These are phyloP conservation scores for Ganoderma boninense DNA, from an alignment of 1,284 basidiomycete genomes.

Conservation along the genomic window DNA sequence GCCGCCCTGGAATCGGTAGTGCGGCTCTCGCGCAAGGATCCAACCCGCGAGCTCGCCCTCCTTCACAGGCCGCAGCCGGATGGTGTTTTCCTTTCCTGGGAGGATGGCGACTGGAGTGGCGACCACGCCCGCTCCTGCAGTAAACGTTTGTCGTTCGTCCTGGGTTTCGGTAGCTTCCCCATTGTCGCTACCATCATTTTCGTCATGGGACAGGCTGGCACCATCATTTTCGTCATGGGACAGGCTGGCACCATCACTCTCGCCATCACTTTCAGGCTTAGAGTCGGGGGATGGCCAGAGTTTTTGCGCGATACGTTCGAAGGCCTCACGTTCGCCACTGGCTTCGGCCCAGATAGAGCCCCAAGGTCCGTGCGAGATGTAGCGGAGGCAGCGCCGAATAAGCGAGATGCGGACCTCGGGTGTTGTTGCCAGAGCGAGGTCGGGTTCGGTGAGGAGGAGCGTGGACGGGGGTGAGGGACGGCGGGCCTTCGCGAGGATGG, in stretches of 20 bases:
- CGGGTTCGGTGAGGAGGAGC: slow-evolving; percentile 51
- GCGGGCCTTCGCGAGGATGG: slow-evolving; percentile 44
- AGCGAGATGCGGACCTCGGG: slow-evolving; percentile 52
- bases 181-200: too few relatives aligned
- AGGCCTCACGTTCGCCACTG: slow-evolving; percentile 52
- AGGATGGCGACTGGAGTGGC: slow-evolving; percentile 60
- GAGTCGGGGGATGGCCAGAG: slow-evolving; percentile 47
- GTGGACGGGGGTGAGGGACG: slow-evolving; percentile 60
- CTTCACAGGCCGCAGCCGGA: slow-evolving; percentile 20
- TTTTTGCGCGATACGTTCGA: slow-evolving; percentile 54
- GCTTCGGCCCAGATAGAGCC: slow-evolving; percentile 69
- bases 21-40: slow-evolving; percentile 35
- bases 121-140: slow-evolving; percentile 65
- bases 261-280: neutral
- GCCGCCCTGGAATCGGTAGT: slow-evolving; percentile 9
- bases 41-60: slow-evolving; percentile 32
- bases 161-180: neutral
- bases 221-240: neutral
- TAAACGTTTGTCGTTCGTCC: slow-evolving; percentile 40
- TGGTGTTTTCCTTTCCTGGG: slow-evolving; percentile 13
- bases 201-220: too few relatives aligned
- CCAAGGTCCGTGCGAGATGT: slow-evolving; percentile 77
- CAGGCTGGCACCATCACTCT: neutral
- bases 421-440: slow-evolving; percentile 47
- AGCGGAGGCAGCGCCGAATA: slow-evolving; percentile 70